Percentiles rank a stretch among this genome's conserved stretches.
phyloP scores from a whole-genome alignment of 2,329 filamentous ascomycete species.

The Coniosporium tulheliwenetii region DNA sequence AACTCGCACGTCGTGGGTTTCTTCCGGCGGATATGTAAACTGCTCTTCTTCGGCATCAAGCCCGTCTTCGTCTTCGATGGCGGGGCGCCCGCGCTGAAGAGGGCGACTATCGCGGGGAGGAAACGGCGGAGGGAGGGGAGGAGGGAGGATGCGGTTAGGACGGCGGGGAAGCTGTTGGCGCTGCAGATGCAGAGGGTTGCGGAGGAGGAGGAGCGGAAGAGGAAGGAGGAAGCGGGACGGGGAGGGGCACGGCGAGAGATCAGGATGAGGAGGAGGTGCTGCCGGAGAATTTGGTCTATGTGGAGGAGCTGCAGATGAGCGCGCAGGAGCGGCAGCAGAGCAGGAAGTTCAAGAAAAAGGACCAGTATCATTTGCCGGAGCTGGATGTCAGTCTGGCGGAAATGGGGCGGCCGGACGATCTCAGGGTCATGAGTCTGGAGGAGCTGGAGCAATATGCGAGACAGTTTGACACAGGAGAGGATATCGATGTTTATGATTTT shows the following conservation, averaged over 20 bases:
- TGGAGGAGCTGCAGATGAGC: constrained; percentile 74
- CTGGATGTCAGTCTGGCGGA: constrained; percentile 61
- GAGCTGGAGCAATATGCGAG: constrained; percentile 87
- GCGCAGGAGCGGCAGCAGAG: constrained; percentile 57
- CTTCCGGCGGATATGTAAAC: constrained; percentile 94
- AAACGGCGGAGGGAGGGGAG: constrained; percentile 73
- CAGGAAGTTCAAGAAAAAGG: constrained; percentile 75
- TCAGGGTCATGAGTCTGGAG: constrained; percentile 88
- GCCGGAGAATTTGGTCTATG: constrained; percentile 68
- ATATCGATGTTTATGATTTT: constrained; percentile 79
- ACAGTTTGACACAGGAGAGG: constrained; percentile 84
- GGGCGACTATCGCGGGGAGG: constrained; percentile 70
- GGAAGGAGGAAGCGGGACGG: constrained; percentile 29
- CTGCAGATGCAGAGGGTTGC: constrained; percentile 86
- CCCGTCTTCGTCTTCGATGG: constrained; percentile 98
- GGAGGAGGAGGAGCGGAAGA: constrained; percentile 65
- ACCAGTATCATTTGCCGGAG: constrained; percentile 89
- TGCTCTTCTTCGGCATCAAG: constrained; percentile 89
- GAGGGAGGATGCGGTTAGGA: constrained; percentile 81
- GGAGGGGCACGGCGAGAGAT: constrained; percentile 5
- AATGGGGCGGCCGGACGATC: constrained; percentile 84
- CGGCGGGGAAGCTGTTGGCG: constrained; percentile 79
- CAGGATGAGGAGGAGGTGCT: constrained; percentile 50
- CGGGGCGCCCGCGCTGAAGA: constrained; percentile 77
- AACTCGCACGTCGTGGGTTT: constrained; percentile 96